Base-by-base conservation (phyloP, 2,329 filamentous ascomycete species). In the Aspergillus caelatus region DNA sequence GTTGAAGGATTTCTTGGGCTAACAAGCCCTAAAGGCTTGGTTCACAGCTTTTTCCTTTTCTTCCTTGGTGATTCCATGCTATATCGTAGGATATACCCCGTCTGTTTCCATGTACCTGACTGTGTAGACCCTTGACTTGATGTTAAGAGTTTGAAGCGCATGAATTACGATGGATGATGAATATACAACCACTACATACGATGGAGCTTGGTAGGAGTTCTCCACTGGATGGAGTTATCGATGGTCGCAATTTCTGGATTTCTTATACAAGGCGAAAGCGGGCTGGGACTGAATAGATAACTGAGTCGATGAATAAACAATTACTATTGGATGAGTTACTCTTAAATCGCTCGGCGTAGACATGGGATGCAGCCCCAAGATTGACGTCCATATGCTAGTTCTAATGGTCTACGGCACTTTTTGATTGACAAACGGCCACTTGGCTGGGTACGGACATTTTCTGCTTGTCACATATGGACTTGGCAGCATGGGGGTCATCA, bases 1-100 rank as follows among this genome's bases (percentile, higher is more conserved):
- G 28, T 12, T 61, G 39, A 56, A 26, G 39, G 39, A 52, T 52
- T 60, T 19, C 48, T 52, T 12, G 19, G 48, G 26, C 28, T 14
- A 48, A 26, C 5, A 16, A 12, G 12, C 5, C n/a, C 6, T 21
- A 14, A 52, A 52, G n/a, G 16, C 26, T n/a, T 52, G 28, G 28
- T 21, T 19, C 48, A 6, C 26, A n/a, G 4, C 58, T 55, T 62
- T 19, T 28, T 58, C 48, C 39, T 36, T 57, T 58, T 36, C 4
- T 55, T 55, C 16, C 55, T 26, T 23, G 26, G 28, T 43, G 54
- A 19, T 45, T 46, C 26, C 14, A 23, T 30, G 36, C 26, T 55
- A 32, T 60, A 43, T 26, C 48, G 39, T 58, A 48, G 30, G 57
- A 50, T 58, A 58, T 58, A 50, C 57, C 30, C 57, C 2, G 10